Base-by-base conservation (phyloP, 1,284 basidiomycete genomes). In the Puccinia hordei region DNA sequence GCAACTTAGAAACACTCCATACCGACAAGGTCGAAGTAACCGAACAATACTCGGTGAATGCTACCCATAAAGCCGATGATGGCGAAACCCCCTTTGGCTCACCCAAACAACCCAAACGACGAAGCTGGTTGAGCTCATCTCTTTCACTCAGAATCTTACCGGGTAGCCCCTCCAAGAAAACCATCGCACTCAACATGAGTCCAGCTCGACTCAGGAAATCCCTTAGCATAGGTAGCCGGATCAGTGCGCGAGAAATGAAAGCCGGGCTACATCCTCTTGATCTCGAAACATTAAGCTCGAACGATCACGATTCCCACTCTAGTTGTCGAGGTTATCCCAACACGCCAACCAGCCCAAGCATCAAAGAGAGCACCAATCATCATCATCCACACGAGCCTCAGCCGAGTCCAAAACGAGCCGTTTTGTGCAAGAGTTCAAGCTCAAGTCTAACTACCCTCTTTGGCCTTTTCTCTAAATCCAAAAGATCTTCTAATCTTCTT, bases 91-190 rank as follows among this genome's bases (percentile, higher is more conserved):
- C 24, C 19, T 35, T 44, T n/a, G 66, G 49, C 4, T 51, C 30
- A 24, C 30, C 41, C 66, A 49, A 69, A 15, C 44, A 4, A 51
- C 5, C 41, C 15, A n/a, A n/a, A 17, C 66, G 66, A 49, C 66
- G n/a, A 69, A 69, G 66, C 44, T 69, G 66, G 66, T 33, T 69
- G 6, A 46, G 46, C n/a, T 69, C 66, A 69, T 69, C 66, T 22
- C 35, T 63, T 3, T 63, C 61, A 38, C 61, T 63, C 35, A 38
- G 35, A 38, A 63, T 63, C 15, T 22, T 63, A 38, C 61, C 61
- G 12, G 12, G 61, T 17, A 63, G 35, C 15, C 61, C 61, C 19
- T 63, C 61, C 12, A 38, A 33, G 35, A 63, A n/a, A 63, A 10
- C 35, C 17, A 30, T 30, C 2, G 61, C 61, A 17, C 61, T 63